phyloP scores from a whole-genome alignment of 352 stramenopile species.

The Vaucheria bursata region DNA sequence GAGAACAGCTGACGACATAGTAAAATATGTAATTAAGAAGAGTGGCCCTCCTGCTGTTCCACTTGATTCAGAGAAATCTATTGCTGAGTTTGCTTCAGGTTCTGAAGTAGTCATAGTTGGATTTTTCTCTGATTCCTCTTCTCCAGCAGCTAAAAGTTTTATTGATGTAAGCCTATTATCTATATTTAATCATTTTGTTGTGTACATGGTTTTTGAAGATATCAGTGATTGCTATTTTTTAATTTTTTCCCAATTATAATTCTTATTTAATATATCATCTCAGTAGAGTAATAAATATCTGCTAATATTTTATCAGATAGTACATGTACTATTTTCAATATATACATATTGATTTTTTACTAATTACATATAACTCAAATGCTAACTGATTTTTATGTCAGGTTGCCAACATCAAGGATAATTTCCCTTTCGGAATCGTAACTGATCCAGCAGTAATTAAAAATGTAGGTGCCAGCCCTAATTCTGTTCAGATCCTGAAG shows the following conservation, averaged over 20 bases:
- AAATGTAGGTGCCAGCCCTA: not conserved
- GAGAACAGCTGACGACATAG: constrained; percentile 56
- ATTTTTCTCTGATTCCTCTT: constrained; percentile 57
- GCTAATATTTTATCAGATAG: no score
- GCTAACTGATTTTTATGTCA: no score
- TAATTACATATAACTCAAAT: no score
- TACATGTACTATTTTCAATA: no score
- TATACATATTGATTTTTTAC: no score
- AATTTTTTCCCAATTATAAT: no score
- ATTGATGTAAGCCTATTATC: not conserved
- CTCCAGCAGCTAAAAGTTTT: constrained; percentile 58
- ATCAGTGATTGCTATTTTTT: no score
- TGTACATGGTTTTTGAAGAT: no score
- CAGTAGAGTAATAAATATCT: no score
- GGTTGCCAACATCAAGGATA: not conserved
- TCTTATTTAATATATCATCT: no score
- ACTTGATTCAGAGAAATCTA: not conserved
- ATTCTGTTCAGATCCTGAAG: constrained; percentile 5
- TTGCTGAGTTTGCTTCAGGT: constrained; percentile 53
- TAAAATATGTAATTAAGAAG: constrained; percentile 51
- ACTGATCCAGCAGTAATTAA: not conserved
- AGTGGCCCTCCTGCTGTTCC: constrained; percentile 37
- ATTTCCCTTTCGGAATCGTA: not conserved
- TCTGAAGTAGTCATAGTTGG: constrained; percentile 75
- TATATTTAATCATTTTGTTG: no score